Evolutionary conservation across 1,139 yeast genomes (phyloP), one percentile per base, ranked within the genome.

Genomic region (Candida sojae): DNA sequence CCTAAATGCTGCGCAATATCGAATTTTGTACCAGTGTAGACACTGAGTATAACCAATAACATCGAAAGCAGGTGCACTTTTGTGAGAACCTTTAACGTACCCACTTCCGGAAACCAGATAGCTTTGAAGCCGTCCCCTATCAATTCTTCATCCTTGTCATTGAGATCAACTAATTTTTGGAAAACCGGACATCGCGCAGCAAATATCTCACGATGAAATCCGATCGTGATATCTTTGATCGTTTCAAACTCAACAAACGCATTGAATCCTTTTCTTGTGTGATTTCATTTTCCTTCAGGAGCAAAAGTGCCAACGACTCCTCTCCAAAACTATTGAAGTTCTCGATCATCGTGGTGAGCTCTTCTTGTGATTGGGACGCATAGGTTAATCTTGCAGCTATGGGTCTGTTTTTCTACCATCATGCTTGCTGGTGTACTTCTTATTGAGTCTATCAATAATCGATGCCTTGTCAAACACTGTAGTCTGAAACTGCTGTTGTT

Each of bases 121-220:
- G 71, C 75, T 44, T 53, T 51, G 6, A 71, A 47, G 2, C 58
- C 60, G 17, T 56, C 59, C 3, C 54, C 54, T 21, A 49, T 23
- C 37, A 62, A 56, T 17, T 45, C 42, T 12, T 59, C 62, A 25
- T 56, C 59, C 3, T 42, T 50, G 30, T 48, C 51, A 45, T 39
- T 48, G 2, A 63, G 54, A 6, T 56, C 51, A 8, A 68, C 54
- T 1, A 74, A 46, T 34, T 57, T 56, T n/a, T 49, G 47, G 46
- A 65, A 68, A 5, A 66, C 54, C 4, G 56, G 48, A 0, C 77
- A 72, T 39, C 79, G 56, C 6, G 49, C 53, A 42, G 49, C 42
- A 21, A 75, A 60, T 1, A 75, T 54, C 7, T 54, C 50, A 37
- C 59, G 64, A 51, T 75, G 80, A 30, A 70, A 54, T 0, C 71